These are phyloP conservation scores for Ascodesmis nigricans DNA, from an alignment of 495 filamentous ascomycete species.

Conservation along the genomic window DNA sequence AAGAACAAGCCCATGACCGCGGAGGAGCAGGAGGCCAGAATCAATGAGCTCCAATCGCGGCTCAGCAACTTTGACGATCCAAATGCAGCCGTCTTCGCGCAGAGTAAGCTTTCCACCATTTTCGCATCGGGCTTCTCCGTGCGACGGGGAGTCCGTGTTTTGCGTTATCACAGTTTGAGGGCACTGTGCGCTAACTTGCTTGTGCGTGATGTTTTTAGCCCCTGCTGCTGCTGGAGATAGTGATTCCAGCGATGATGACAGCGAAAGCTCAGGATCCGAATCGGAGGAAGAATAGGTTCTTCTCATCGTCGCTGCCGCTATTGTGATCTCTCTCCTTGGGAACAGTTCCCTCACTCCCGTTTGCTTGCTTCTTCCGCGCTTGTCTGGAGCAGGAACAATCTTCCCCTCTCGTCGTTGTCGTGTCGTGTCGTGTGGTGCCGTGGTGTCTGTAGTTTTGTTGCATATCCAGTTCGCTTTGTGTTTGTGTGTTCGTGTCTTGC, in stretches of 20 bases:
- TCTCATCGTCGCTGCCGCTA: no score
- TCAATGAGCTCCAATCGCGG: constrained; percentile 39
- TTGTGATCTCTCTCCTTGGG: no score
- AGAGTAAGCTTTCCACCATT: constrained; percentile 5
- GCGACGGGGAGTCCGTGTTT: background rate
- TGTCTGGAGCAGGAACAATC: no score
- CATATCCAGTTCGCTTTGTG: no score
- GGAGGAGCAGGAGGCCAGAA: constrained; percentile 71
- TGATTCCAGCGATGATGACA: constrained; percentile 19
- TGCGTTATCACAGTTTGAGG: background rate
- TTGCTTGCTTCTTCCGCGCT: no score
- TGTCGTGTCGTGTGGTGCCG: no score
- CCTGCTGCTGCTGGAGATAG: constrained; percentile 12
- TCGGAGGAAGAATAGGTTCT: constrained; percentile 19
- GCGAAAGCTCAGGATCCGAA: constrained; percentile 19
- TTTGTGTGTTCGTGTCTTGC: no score
- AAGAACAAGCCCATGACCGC: constrained; percentile 99
- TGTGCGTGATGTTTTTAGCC: constrained; percentile 4
- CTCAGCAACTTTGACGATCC: constrained; percentile 19
- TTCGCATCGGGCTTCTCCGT: background rate
- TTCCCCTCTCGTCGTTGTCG: no score
- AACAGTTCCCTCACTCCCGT: no score
- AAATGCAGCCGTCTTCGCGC: constrained; percentile 7
- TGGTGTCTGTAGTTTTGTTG: no score
- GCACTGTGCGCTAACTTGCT: background rate